Base-by-base conservation (phyloP, 2,329 filamentous ascomycete species). In the Davidsoniella eucalypti region DNA sequence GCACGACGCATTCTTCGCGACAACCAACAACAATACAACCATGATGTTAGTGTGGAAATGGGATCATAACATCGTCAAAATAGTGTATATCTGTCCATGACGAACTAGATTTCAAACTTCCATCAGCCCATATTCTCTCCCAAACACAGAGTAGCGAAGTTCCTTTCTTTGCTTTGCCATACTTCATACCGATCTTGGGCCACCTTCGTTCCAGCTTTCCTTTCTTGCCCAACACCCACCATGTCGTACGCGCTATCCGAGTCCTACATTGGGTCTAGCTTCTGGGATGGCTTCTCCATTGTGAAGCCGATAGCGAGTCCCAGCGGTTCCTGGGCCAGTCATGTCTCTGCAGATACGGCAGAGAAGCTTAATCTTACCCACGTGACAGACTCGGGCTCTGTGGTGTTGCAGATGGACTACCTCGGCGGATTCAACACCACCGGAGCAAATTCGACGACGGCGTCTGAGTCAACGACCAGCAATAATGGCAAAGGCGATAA, bases 391-490 rank as follows among this genome's bases (percentile, higher is more conserved):
- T 67, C 69, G 53, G 67, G 69, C 14, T 66, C 64, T 1, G 47
- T 55, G 4, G 82, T 87, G 57, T 79, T 75, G 1, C 85, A 76
- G 9, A 63, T 78, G 55, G 83, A 82, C 42, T 84, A 74, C 57
- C 82, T 87, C 23, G 64, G 70, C 60, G 87, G 77, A 61, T 25
- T 38, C 25, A 36, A 38, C 14, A 38, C 23, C 14, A 25, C 26
- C 17, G 49, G 12, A 5, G 21, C 18, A 12, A 29, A 47, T 17
- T 17, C 5, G 33, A 47, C 17, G 12, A 33, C 23, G 10, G n/a
- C 16, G 16, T 38, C 17, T 6, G 37, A 47, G 36, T 17, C 29
- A 25, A 23, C 10, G 14, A 21, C 9, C 4, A n/a, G 21, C 21
- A 23, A 25, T 36, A 38, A 17, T 10, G 16, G 21, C 9, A 43